Conservation (phyloP, 257 asterid species). For the Ballota nigra region DNA sequence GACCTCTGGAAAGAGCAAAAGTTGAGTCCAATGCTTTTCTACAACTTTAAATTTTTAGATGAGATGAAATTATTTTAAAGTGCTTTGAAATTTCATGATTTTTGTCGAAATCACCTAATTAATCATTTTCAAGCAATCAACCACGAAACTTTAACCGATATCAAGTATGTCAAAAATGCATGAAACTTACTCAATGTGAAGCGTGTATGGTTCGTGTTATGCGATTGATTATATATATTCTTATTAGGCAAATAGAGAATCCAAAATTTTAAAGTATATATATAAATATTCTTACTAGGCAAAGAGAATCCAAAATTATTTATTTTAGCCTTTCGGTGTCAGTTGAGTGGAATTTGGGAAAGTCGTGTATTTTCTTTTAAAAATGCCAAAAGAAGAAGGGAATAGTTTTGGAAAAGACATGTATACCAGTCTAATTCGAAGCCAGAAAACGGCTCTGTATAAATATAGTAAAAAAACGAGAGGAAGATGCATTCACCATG, state of each 20-base stretch:
- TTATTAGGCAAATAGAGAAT: conserved; percentile 1
- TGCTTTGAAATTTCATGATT: no score
- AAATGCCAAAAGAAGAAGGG: conserved; percentile 28
- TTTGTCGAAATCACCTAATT: no score
- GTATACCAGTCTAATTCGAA: background rate
- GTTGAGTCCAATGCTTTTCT: no score
- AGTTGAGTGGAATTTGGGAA: conserved; percentile 18
- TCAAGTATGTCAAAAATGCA: background rate
- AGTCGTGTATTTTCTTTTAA: conserved; percentile 12
- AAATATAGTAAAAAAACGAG: background rate
- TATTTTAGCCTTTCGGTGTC: conserved; percentile 6
- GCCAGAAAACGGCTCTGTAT: conserved; percentile 13
- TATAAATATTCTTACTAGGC: background rate
- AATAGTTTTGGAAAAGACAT: conserved; percentile 25
- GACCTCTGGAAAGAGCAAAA: no score
- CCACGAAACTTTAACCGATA: background rate
- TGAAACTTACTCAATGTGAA: background rate
- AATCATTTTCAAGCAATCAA: no score
- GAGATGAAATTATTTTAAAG: no score
- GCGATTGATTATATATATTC: background rate
- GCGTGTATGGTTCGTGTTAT: conserved; percentile 24
- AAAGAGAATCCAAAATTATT: conserved; percentile 14
- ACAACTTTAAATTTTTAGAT: no score
- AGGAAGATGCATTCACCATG: no score
- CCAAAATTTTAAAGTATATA: background rate